Percentiles rank a stretch among this genome's conserved stretches.
phyloP scores from a whole-genome alignment of 306 rosid species.

The Ormosia emarginata region DNA sequence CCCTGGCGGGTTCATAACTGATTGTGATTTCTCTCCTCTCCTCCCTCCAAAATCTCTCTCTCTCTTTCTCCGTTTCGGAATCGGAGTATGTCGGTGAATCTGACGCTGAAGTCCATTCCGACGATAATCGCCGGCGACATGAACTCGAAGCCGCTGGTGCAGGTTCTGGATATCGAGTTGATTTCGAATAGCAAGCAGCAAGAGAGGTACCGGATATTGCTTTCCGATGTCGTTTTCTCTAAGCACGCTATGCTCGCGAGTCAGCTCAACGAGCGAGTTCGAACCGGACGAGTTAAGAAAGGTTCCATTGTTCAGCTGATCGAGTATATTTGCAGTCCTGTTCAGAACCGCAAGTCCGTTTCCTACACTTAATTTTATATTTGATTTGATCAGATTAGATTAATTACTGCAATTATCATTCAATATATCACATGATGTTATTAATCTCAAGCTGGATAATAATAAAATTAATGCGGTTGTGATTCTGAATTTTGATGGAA shows the following conservation, averaged over 20 bases:
- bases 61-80: not conserved
- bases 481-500: not conserved
- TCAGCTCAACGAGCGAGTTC: slow-evolving; percentile 69
- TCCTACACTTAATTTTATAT: slow-evolving; percentile 20
- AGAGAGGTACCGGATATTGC: slow-evolving; percentile 66
- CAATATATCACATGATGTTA: not conserved
- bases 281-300: slow-evolving; percentile 49
- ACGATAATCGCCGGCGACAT: slow-evolving; percentile 63
- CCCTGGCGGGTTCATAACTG: not conserved
- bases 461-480: not conserved
- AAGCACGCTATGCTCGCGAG: slow-evolving; percentile 78
- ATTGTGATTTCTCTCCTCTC: not conserved
- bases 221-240: slow-evolving; percentile 67
- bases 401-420: not conserved
- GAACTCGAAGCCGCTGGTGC: slow-evolving; percentile 78
- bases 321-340: slow-evolving; percentile 65
- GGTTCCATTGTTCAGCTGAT: slow-evolving; percentile 87
- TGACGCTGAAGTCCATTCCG: slow-evolving; percentile 74
- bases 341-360: slow-evolving; percentile 74
- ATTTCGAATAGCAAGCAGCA: slow-evolving; percentile 39
- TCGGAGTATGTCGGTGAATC: slow-evolving; percentile 66
- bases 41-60: not conserved
- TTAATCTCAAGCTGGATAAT: not conserved
- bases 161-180: slow-evolving; percentile 61
- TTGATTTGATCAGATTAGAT: not conserved